phyloP scores from a whole-genome alignment of 2,329 filamentous ascomycete species.

The Diaporthe sp. region DNA sequence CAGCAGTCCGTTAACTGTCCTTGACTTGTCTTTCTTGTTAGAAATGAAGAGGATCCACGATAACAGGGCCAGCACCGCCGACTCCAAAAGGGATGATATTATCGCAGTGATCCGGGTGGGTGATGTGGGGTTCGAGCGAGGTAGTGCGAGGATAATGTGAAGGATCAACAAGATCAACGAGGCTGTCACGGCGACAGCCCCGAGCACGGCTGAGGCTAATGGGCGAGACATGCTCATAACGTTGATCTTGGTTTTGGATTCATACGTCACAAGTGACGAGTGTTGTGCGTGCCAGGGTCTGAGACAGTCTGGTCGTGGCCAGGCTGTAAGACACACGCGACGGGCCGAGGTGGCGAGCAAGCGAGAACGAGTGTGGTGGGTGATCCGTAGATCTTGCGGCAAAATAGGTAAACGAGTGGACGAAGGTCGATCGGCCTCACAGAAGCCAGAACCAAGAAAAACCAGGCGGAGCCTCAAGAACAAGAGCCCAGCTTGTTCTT shows the following conservation, averaged over 20 bases:
- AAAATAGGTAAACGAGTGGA: slow-evolving; percentile 40
- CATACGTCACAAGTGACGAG: slow-evolving; percentile 35
- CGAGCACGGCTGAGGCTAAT: slow-evolving; percentile 54
- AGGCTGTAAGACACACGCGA: slow-evolving; percentile 33
- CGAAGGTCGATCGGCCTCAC: slow-evolving; percentile 38
- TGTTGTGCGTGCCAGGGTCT: slow-evolving; percentile 37
- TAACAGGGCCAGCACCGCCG: slow-evolving; percentile 53
- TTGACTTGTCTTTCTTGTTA: slow-evolving; percentile 40
- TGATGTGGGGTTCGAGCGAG: slow-evolving; percentile 47
- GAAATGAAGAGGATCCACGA: slow-evolving; percentile 50
- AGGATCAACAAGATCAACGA: slow-evolving; percentile 57
- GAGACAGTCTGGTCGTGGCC: slow-evolving; percentile 30
- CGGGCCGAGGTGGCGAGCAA: slow-evolving; percentile 28
- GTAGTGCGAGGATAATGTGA: slow-evolving; percentile 56
- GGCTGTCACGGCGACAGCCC: slow-evolving; percentile 53
- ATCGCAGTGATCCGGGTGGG: slow-evolving; percentile 53
- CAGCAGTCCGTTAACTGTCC: slow-evolving; percentile 50
- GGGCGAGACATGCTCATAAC: slow-evolving; percentile 32
- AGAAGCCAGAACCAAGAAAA: slow-evolving; percentile 23
- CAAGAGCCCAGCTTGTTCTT: slow-evolving; percentile 35
- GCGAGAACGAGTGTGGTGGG: slow-evolving; percentile 31
- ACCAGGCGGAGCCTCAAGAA: slow-evolving; percentile 7
- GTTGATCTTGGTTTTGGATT: slow-evolving; percentile 33
- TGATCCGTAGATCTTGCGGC: slow-evolving; percentile 39
- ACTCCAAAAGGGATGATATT: slow-evolving; percentile 55